A percentile compares a stretch with the other conserved stretches of the same genome.
phyloP scores from a whole-genome alignment of 2,329 filamentous ascomycete genomes.

The Colletotrichum incanum region DNA sequence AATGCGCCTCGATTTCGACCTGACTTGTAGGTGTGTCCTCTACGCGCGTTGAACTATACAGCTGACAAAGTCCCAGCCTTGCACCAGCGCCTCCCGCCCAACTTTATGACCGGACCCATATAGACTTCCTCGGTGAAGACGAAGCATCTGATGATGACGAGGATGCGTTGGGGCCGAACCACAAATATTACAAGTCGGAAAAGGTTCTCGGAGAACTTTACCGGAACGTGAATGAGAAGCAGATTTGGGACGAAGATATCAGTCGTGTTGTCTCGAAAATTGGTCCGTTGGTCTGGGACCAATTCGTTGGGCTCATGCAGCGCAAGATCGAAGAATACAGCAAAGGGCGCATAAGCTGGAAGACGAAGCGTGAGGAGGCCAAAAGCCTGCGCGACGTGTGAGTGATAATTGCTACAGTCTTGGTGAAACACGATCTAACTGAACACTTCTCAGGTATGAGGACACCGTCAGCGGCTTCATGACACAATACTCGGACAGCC shows the following conservation, averaged over 20 bases:
- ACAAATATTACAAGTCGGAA: conserved; percentile 75
- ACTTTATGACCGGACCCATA: conserved; percentile 61
- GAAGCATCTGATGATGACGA: conserved; percentile 62
- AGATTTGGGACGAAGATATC: conserved; percentile 72
- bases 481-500: conserved; percentile 62
- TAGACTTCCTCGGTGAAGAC: conserved; percentile 53
- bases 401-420: conserved; percentile 35
- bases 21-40: conserved; percentile 66
- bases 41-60: conserved; percentile 5
- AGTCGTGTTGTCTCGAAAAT: conserved; percentile 48
- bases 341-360: conserved; percentile 51
- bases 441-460: conserved; percentile 59
- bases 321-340: conserved; percentile 50
- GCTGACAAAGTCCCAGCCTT: conserved; percentile 53
- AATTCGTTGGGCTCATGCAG: conserved; percentile 53
- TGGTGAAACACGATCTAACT: background rate
- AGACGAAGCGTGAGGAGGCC: conserved; percentile 55
- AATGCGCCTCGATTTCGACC: conserved; percentile 59
- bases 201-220: conserved; percentile 82
- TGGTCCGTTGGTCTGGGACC: conserved; percentile 61
- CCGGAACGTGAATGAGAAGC: conserved; percentile 79
- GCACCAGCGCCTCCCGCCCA: conserved; percentile 62
- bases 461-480: conserved; percentile 58
- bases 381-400: conserved; percentile 64
- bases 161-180: conserved; percentile 60